Evolutionary conservation across 2,329 filamentous ascomycete genomes (phyloP), one percentile per base, ranked within the genome.

Genomic region (Colletotrichum endophyticum): DNA sequence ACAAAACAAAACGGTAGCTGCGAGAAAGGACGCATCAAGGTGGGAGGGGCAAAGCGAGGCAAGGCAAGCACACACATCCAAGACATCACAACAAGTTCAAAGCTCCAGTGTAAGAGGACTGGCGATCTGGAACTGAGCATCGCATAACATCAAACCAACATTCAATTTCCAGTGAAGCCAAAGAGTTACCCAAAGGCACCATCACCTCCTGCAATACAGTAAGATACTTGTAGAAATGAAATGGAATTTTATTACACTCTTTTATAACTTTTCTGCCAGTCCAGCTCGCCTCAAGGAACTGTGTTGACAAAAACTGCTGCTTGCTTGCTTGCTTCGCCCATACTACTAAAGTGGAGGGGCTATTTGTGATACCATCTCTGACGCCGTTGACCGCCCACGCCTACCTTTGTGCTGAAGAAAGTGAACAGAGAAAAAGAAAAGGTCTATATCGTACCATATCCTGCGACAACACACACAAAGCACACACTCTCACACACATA

Each of bases 361-460:
- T 53, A 53, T 53, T 22, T 32, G 59, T 22, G 59, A 22, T 59
- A 32, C 67, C 69, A 16, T 72, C 69, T 66, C 61, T 36, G 64
- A 28, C 68, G 56, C 68, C 68, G 12, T 36, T 27, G n/a, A 59
- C 57, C 66, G 53, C 16, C 5, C 68, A 59, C 11, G 22, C 32
- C 59, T n/a, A 28, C 8, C 34, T 15, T 28, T 53, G n/a, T 68
- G 22, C 53, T 56, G 8, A 57, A 57, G 4, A 22, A 32, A 27
- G 19, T 30, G 28, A 28, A 62, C 11, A 32, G 32, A 32, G 13
- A 19, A 57, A 22, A 53, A 36, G 15, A 16, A 36, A 32, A 16
- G 53, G 32, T 76, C 70, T 76, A 70, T 76, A 66, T 73, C 74
- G 74, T 76, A 68, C 59, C 59, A 30, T 57, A 36, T 66, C 70